These are phyloP conservation scores for Phytopythium oedochilum DNA, from an alignment of 352 stramenopile genomes.

Conservation along the genomic window DNA sequence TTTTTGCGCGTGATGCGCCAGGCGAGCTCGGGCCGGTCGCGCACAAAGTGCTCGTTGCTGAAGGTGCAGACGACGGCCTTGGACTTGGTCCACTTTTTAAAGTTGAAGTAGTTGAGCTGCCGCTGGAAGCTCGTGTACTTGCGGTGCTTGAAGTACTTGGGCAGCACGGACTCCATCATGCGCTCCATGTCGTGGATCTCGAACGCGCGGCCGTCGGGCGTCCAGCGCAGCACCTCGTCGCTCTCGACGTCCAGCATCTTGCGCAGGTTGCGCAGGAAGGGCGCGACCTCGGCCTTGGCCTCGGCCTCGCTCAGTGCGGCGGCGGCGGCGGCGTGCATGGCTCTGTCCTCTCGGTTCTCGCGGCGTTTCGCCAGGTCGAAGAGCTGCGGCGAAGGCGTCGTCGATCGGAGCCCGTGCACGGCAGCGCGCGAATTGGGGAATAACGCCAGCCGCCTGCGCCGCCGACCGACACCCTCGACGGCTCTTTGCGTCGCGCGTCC, in stretches of 20 bases:
- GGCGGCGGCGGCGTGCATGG: neutral
- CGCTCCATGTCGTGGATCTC: constrained; percentile 64
- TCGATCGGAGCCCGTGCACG: neutral
- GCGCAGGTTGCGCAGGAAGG: constrained; percentile 61
- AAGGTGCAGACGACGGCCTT: constrained; percentile 73
- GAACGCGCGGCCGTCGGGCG: constrained; percentile 41
- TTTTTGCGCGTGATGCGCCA: constrained; percentile 73
- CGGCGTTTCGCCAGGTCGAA: neutral
- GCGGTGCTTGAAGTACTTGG: constrained; percentile 93
- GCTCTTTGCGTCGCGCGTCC: too few relatives aligned
- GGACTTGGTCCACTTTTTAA: constrained; percentile 76
- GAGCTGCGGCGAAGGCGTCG: neutral
- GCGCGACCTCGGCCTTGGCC: constrained; percentile 43
- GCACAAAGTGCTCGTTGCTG: constrained; percentile 63
- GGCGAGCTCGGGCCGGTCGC: constrained; percentile 45
- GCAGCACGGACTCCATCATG: constrained; percentile 77
- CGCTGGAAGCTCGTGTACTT: constrained; percentile 93
- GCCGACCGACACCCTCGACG: too few relatives aligned
- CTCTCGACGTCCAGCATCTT: constrained; percentile 53
- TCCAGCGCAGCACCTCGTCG: constrained; percentile 42
- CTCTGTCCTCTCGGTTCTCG: neutral
- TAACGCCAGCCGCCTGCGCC: too few relatives aligned
- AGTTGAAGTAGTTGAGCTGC: constrained; percentile 93
- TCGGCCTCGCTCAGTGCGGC: constrained; percentile 2
- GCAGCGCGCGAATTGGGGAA: neutral